These are phyloP conservation scores for Phylloporus arenicola DNA, from an alignment of 768 basidiomycete genomes.

Conservation along the genomic window DNA sequence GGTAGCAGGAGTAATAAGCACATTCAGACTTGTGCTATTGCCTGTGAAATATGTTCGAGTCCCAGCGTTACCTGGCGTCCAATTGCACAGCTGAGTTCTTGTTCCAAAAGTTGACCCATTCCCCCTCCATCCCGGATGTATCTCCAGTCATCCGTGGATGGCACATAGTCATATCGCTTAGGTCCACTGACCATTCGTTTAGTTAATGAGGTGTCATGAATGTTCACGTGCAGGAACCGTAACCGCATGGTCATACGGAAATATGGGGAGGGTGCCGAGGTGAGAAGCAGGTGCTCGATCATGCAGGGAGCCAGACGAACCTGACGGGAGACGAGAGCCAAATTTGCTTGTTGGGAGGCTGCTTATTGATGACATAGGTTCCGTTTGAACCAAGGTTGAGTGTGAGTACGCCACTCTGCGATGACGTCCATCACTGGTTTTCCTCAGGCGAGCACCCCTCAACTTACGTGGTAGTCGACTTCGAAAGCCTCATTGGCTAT, in stretches of 20 bases:
- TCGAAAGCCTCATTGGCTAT: slow-evolving; percentile 56
- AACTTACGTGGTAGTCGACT: slow-evolving; percentile 82
- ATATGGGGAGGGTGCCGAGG: slow-evolving; percentile 1
- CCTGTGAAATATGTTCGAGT: slow-evolving; percentile 24
- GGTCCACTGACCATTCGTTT: slow-evolving; percentile 59
- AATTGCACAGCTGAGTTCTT: slow-evolving; percentile 54
- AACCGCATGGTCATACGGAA: neutral
- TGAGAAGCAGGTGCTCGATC: neutral
- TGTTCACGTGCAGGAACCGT: slow-evolving; percentile 4
- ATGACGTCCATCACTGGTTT: slow-evolving; percentile 9
- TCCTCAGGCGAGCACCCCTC: neutral
- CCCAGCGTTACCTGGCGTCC: slow-evolving; percentile 31
- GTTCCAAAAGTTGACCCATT: slow-evolving; percentile 58
- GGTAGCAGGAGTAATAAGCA: neutral
- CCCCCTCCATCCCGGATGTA: slow-evolving; percentile 64
- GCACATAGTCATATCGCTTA: slow-evolving; percentile 81
- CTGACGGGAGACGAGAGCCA: slow-evolving; percentile 90
- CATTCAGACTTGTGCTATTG: slow-evolving; percentile 7
- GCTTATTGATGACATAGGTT: slow-evolving; percentile 95
- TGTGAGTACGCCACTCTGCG: slow-evolving; percentile 86
- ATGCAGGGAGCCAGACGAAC: slow-evolving; percentile 36
- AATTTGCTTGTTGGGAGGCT: slow-evolving; percentile 95
- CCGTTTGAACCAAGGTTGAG: slow-evolving; percentile 69
- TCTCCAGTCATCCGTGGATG: slow-evolving; percentile 58
- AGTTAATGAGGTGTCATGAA: neutral